phyloP scores from a whole-genome alignment of 2,329 filamentous ascomycete species.

The Aspergillus sp. region DNA sequence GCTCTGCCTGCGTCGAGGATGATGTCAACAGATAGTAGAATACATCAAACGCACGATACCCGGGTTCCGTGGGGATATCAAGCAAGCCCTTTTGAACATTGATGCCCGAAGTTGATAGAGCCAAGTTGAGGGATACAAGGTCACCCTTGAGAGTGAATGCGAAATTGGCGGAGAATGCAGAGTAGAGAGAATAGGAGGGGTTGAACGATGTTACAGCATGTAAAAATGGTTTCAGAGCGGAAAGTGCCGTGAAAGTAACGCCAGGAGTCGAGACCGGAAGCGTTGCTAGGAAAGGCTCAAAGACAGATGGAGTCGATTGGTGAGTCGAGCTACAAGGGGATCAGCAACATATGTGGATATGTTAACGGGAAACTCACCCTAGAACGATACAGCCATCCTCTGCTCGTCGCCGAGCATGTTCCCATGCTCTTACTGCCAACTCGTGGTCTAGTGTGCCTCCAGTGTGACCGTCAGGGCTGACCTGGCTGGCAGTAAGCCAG shows the following conservation, averaged over 20 bases:
- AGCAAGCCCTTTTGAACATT: slow-evolving; percentile 79
- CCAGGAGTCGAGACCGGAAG: slow-evolving; percentile 78
- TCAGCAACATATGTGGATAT: not conserved
- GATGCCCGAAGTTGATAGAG: slow-evolving; percentile 82
- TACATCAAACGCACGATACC: slow-evolving; percentile 91
- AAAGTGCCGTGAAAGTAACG: slow-evolving; percentile 73
- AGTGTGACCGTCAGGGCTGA: slow-evolving; percentile 65
- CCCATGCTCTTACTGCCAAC: slow-evolving; percentile 82
- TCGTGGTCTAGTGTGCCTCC: slow-evolving; percentile 79
- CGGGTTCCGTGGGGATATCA: slow-evolving; percentile 73
- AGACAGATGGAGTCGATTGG: slow-evolving; percentile 78
- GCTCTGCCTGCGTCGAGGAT: slow-evolving; percentile 83
- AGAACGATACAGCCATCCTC: slow-evolving; percentile 93
- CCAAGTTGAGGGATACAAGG: slow-evolving; percentile 71
- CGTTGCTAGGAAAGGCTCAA: slow-evolving; percentile 76
- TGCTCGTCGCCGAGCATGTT: slow-evolving; percentile 89
- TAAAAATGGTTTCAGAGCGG: slow-evolving; percentile 81
- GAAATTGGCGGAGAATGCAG: slow-evolving; percentile 76
- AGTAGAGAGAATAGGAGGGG: slow-evolving; percentile 77
- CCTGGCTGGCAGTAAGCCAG: slow-evolving; percentile 79
- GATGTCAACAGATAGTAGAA: slow-evolving; percentile 96
- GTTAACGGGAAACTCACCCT: slow-evolving; percentile 58
- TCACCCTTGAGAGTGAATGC: slow-evolving; percentile 79
- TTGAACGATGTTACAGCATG: slow-evolving; percentile 86
- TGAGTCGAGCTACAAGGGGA: slow-evolving; percentile 70